Evolutionary conservation across 2,329 filamentous ascomycete species (phyloP), one percentile per base, ranked within the genome.

Genomic region (Sporothrix phasma): DNA sequence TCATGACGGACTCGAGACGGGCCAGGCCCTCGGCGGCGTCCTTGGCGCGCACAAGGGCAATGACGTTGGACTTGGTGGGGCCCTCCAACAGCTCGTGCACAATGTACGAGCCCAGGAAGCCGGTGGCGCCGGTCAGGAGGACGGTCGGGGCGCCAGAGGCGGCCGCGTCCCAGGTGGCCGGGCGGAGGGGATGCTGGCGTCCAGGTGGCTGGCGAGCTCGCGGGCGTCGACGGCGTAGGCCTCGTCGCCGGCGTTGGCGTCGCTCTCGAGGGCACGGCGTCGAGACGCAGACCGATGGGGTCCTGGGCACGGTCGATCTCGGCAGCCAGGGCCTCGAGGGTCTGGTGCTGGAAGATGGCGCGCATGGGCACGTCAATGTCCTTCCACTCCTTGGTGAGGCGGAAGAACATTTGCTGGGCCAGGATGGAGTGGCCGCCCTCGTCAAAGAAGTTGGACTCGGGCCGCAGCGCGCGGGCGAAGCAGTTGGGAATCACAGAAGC

Each of bases 111-210:
- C 92, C 92, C 22, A 97, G 76, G 79, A 97, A 97, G 2, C 92
- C 92, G 5, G 92, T 97, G 3, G 90, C 91, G 49, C 93, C 92
- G 2, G 92, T 97, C 5, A 97, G 77, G 74, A 97, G 89, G 11
- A 94, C 80, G 0, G 87, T 91, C 66, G 77, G 65, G 64, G 74
- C 66, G 67, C 34, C 43, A 10, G 47, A n/a, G 22, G 26, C 26
- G 46, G 19, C 26, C 3, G 51, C 10, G 43, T 58, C 59, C 22
- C 24, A 39, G 8, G 60, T 22, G 3, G 31, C 19, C 1, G 74
- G 69, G 73, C 68, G 15, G 71, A 51, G 3, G 68, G 66, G 29
- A 74, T 70, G n/a, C 69, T 65, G 6, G 66, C 66, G 54, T 54
- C 73, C 68, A 5, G 72, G 65, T 11, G 67, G 24, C 15, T 45